These are phyloP conservation scores for Maudiozyma bulderi DNA, from an alignment of 805 yeast species.

Conservation along the genomic window DNA sequence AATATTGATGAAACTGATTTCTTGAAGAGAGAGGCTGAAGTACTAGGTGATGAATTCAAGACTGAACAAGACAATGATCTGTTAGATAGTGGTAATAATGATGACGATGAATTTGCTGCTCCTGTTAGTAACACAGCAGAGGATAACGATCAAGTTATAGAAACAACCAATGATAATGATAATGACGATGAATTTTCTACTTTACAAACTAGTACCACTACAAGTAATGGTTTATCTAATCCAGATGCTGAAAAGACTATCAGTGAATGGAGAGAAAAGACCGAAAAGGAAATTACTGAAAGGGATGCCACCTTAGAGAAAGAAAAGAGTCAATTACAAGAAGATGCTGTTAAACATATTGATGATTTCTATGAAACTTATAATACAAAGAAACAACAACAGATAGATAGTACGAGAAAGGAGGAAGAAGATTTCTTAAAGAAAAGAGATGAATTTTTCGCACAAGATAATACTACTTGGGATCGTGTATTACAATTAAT, in stretches of 20 bases:
- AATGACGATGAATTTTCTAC: constrained; percentile 36
- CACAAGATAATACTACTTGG: constrained; percentile 68
- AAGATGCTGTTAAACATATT: constrained; percentile 70
- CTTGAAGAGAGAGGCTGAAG: constrained; percentile 56
- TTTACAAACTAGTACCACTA: constrained; percentile 13
- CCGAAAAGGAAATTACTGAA: constrained; percentile 66
- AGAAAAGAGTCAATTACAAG: constrained; percentile 56
- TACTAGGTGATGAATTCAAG: constrained; percentile 61
- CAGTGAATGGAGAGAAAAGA: constrained; percentile 72
- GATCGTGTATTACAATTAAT: constrained; percentile 53
- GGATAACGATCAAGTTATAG: constrained; percentile 37
- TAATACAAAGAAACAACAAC: constrained; percentile 70
- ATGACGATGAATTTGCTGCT: constrained; percentile 44
- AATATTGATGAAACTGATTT: constrained; percentile 42
- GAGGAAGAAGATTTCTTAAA: constrained; percentile 65
- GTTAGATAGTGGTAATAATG: constrained; percentile 34
- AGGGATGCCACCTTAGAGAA: constrained; percentile 64
- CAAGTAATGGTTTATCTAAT: constrained; percentile 31
- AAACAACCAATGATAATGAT: constrained; percentile 28
- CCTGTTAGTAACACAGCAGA: neutral
- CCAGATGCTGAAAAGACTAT: constrained; percentile 33
- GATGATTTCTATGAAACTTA: constrained; percentile 91
- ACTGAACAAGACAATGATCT: constrained; percentile 51
- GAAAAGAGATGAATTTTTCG: constrained; percentile 67
- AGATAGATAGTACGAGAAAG: constrained; percentile 48